Evolutionary conservation across 2,329 filamentous ascomycete genomes (phyloP), one percentile per base, ranked within the genome.

Genomic region (Aspergillus bombycis): DNA sequence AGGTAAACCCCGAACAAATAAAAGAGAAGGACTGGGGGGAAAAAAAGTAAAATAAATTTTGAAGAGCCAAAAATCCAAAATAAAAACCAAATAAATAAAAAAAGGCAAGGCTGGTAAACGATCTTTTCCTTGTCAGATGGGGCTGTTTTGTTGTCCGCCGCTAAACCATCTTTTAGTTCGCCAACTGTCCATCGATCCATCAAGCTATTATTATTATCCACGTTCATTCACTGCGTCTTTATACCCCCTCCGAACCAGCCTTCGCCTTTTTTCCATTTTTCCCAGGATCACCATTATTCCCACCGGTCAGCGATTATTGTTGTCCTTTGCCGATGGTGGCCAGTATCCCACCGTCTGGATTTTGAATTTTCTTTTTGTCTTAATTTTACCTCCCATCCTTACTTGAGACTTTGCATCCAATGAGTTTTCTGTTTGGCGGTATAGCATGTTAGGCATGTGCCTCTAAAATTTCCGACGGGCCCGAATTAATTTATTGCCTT

Each of bases 241-340:
- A 54, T 54, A 54, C 52, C 52, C 26, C 30, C 30, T 59, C 41
- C 45, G 28, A 63, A 63, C 71, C 72, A 73, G 71, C 71, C 71
- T 71, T 74, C 65, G 38, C 62, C 62, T 68, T 70, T 69, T 69
- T 67, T 56, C 23, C n/a, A 41, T 38, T 36, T 36, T 28, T 23
- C 34, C 43, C 34, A 32, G 32, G 32, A 34, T 10, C 32, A 16
- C 55, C 19, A 23, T 36, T 46, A 38, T 50, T 36, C 34, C 38
- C 38, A 19, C 50, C 30, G 19, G 28, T 36, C 26, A 9, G n/a
- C 46, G 32, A 50, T 30, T 30, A 28, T 50, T 62, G 61, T 65
- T 65, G 55, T 41, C 36, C 36, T 41, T 9, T 41, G 2, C 38
- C 38, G 38, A 41, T 41, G 38, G 38, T 14, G 23, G n/a, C 41